Base-by-base conservation (phyloP, 2,329 filamentous ascomycete genomes). In the Trichoderma simmonsii region DNA sequence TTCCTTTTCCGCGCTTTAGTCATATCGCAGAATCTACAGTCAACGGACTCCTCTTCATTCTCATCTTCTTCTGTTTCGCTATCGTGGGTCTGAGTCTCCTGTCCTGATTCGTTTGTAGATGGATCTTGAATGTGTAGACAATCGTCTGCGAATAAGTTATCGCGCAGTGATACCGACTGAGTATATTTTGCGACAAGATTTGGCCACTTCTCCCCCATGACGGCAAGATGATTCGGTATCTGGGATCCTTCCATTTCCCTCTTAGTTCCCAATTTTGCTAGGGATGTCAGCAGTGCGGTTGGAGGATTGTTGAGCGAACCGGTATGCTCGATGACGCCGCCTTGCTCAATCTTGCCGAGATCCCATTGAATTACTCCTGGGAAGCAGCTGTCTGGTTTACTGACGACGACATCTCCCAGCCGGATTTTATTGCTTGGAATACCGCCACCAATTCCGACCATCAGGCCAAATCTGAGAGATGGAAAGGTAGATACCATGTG, bases 401-500 rank as follows among this genome's bases (percentile, higher is more conserved):
- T 72, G 32, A 76, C 65, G 9, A 76, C 75, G 6, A 76, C 66
- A 51, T 76, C 74, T 2, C 75, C 74, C 2, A 76, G 71, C 3
- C 71, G 71, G 11, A 76, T 57, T 11, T 28, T 26, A 21, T 30
- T 34, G 56, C 56, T 32, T 15, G 74, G 75, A 12, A 72, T 71
- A 12, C 74, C 74, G 4, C 75, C 73, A 8, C 74, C 75, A 24
- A 76, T 73, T 32, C 76, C 74, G 28, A 76, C 73, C 71, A 76
- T 74, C 0, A 77, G 54, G 1, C 69, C 63, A n/a, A 75, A 70
- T 4, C 68, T 30, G 4, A 76, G 64, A 15, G 78, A 78, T 0
- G 77, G 75, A 71, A 83, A 83, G 28, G 68, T 77, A 21, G 71
- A 65, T 14, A 77, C 43, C 77, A 83, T 80, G 34, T 79, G 73